Conservation (phyloP, 1,284 basidiomycete species). For the Ustilago loliicola region DNA sequence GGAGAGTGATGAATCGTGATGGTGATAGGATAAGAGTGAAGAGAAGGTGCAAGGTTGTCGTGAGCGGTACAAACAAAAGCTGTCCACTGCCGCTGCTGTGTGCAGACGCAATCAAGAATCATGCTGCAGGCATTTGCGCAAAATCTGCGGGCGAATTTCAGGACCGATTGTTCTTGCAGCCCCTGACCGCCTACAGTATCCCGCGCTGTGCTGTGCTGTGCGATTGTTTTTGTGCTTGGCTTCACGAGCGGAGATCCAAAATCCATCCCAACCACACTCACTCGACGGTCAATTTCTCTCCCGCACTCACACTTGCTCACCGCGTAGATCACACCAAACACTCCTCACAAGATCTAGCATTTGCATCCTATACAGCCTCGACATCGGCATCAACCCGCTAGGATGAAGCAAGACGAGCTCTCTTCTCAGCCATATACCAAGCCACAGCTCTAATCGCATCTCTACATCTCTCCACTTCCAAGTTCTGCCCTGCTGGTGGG, state of each 20-base stretch:
- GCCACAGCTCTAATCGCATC: slow-evolving; percentile 33
- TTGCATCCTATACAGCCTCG: no score
- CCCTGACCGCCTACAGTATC: neutral
- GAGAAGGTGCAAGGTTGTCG: neutral
- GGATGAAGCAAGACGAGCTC: neutral
- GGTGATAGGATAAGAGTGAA: neutral
- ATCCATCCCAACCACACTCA: no score
- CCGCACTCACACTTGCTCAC: neutral
- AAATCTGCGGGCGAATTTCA: slow-evolving; percentile 3
- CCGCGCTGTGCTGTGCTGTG: neutral
- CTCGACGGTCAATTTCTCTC: neutral
- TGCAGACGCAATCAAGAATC: neutral
- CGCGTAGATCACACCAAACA: neutral
- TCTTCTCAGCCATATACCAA: slow-evolving; percentile 33
- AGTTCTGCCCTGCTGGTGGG: slow-evolving; percentile 23
- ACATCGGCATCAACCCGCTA: no score
- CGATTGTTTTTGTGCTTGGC: neutral
- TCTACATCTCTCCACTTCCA: slow-evolving; percentile 23
- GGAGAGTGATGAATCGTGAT: neutral
- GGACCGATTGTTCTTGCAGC: neutral
- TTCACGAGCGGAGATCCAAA: neutral
- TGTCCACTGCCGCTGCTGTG: no score
- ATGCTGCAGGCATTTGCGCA: neutral
- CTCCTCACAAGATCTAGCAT: no score
- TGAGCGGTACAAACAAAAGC: no score